Evolutionary conservation across 2,329 filamentous ascomycete genomes (phyloP), one percentile per base, ranked within the genome.

Genomic region (Trichoderma asperellum): DNA sequence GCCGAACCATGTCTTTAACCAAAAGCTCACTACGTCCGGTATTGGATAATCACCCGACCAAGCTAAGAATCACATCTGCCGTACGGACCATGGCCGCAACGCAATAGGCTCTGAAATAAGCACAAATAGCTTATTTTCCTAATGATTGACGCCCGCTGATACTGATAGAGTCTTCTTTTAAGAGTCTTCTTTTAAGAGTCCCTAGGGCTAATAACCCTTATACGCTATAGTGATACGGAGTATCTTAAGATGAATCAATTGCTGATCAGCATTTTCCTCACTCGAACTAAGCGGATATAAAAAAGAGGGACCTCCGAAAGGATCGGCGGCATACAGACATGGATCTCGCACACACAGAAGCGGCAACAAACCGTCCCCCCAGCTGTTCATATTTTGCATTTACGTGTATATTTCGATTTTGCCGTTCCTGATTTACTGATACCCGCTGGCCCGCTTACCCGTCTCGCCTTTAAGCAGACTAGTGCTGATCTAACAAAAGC

Each of bases 401-500:
- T 10, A 43, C 40, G 40, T n/a, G 40, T 43, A 43, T 43, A 43
- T n/a, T 43, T 43, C 40, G 18, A 43, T 43, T n/a, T 16, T 43
- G 40, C 18, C 18, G 16, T 43, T 18, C 40, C 40, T n/a, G 40
- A 18, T n/a, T 18, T 18, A 2, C 18, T n/a, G 18, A 43, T 43
- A 43, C 40, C 40, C 40, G 40, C 40, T 43, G 16, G 7, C 37
- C 58, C n/a, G 47, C 21, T 24, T 49, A 24, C 24, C 58, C 29
- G 18, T 32, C 24, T 21, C 29, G 58, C 58, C 43, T 61, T 61
- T 21, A 1, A 47, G 29, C 58, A 47, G 12, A 11, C 5, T 47
- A 43, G 40, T 43, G 58, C 58, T 61, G 58, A 61, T 61, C 58
- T 47, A 32, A 11, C 37, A 12, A 37, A 34, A 49, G 24, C 40